A percentile compares a stretch with the other conserved stretches of the same genome.
These are phyloP conservation scores for Cryphonectria nitschkei DNA, from an alignment of 2,329 filamentous ascomycete genomes.

Conservation along the genomic window DNA sequence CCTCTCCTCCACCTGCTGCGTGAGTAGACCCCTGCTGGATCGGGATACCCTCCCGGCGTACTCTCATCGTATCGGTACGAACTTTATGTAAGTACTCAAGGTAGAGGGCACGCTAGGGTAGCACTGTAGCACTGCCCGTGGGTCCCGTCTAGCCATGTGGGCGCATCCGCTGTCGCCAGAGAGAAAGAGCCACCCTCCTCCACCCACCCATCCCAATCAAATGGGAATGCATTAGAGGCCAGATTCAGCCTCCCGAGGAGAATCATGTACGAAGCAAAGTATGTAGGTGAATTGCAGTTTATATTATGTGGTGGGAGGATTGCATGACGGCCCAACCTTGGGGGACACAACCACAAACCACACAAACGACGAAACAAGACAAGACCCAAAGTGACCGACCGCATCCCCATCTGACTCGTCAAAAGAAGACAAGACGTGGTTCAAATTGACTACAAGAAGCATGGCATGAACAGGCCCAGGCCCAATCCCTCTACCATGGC, in stretches of 20 bases:
- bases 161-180: conserved; percentile 8
- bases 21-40: background rate
- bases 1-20: background rate
- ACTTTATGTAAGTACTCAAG: background rate
- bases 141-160: conserved; percentile 8
- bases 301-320: background rate
- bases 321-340: background rate
- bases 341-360: background rate
- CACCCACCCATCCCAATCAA: background rate
- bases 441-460: background rate
- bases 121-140: background rate
- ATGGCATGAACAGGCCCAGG: background rate
- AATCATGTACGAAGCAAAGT: background rate
- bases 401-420: background rate
- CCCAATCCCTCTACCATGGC: background rate
- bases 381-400: background rate
- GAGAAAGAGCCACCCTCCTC: background rate
- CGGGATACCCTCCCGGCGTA: conserved; percentile 2
- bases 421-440: background rate
- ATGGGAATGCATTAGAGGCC: background rate
- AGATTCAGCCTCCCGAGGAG: background rate
- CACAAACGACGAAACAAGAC: background rate
- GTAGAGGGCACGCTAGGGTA: background rate
- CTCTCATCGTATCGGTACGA: background rate
- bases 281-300: background rate